Percentiles rank a stretch among this genome's conserved stretches.
Evolutionary conservation across 75 land plant species (phyloP).

Genomic region (Picea sitchensis): DNA sequence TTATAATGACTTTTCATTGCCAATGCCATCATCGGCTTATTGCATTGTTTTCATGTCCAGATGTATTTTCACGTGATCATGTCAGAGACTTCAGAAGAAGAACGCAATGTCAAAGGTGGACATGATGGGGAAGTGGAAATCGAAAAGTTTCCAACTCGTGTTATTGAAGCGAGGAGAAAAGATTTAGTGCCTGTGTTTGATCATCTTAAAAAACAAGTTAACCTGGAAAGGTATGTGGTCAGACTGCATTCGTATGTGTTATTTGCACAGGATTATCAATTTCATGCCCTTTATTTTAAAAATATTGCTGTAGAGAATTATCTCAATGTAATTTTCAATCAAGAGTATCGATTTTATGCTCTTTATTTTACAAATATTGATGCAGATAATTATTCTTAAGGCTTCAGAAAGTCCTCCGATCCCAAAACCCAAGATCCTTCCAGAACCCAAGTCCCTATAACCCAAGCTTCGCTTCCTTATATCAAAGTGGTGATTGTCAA

Average conservation of each 20-base stretch:
- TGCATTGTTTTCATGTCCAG: conserved; percentile 26
- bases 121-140: conserved; percentile 76
- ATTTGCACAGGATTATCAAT: not conserved
- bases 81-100: conserved; percentile 15
- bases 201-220: conserved; percentile 30
- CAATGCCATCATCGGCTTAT: conserved; percentile 7
- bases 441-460: too few species aligned
- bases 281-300: conserved; percentile 1
- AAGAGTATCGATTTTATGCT: too few species aligned
- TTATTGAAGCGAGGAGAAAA: conserved; percentile 65
- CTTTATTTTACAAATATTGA: too few species aligned
- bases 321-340: not conserved
- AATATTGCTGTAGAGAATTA: not conserved
- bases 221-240: conserved; percentile 10
- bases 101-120: not conserved
- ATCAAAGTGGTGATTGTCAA: too few species aligned
- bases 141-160: conserved; percentile 54
- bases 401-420: too few species aligned
- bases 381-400: too few species aligned
- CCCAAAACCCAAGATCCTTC: too few species aligned
- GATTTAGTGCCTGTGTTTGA: conserved; percentile 84
- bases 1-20: not conserved
- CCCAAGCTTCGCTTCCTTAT: too few species aligned
- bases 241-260: not conserved
- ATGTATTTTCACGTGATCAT: conserved; percentile 69